Evolutionary conservation across 2,329 filamentous ascomycete genomes (phyloP).

Genomic region (Colletotrichum nymphaeae): DNA sequence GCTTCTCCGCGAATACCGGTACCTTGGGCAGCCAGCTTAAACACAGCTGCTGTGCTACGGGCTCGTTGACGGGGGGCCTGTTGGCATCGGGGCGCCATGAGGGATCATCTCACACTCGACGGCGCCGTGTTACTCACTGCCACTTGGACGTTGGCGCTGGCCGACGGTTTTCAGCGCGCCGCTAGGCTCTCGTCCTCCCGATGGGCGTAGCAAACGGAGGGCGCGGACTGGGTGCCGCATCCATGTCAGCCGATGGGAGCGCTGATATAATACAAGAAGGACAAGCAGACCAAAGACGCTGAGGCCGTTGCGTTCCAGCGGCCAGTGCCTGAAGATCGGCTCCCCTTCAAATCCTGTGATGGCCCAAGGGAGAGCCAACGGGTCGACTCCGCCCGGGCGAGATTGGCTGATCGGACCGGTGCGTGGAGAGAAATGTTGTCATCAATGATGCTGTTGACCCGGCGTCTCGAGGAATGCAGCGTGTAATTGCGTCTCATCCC

Average conservation of each 20-base stretch:
- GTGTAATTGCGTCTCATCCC: constrained; percentile 11
- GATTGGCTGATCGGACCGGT: neutral
- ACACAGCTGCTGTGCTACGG: neutral
- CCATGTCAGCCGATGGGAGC: neutral
- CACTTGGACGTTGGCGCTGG: neutral
- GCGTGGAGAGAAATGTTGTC: neutral
- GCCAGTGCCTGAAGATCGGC: neutral
- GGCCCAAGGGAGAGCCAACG: neutral
- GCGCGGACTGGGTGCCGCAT: neutral
- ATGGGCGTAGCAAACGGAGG: neutral
- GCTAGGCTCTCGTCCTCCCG: constrained; percentile 7
- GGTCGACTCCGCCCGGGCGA: neutral
- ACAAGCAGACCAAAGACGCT: neutral
- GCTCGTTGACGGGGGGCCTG: neutral
- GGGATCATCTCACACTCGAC: neutral
- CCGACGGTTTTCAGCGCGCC: constrained; percentile 1
- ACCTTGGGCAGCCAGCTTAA: neutral
- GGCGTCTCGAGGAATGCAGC: constrained; percentile 8
- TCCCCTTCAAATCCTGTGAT: neutral
- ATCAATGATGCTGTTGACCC: neutral
- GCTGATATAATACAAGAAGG: neutral
- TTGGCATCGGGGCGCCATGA: neutral
- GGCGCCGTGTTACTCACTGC: neutral
- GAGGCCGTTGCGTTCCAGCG: neutral
- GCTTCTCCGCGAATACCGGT: neutral